Conservation (phyloP, 1,284 basidiomycete genomes). For the Ceratobasidium sp. region DNA sequence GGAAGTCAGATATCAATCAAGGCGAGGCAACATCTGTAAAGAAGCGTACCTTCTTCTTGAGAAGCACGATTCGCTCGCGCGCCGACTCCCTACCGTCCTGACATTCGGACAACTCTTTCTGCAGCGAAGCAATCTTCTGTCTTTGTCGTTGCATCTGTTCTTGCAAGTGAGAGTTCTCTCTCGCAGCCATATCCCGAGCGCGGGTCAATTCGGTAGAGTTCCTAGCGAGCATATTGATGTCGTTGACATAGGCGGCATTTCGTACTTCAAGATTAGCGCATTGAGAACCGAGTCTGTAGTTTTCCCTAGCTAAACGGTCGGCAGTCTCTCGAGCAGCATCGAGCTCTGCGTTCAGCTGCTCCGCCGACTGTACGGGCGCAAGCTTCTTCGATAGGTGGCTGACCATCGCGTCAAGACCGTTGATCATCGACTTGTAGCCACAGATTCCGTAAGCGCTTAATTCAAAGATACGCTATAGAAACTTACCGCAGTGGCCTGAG, state of each 20-base stretch:
- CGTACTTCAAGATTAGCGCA: not conserved
- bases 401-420: constrained; percentile 37
- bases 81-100: constrained; percentile 16
- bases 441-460: not conserved
- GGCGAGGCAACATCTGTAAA: not conserved
- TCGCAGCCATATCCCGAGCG: not conserved
- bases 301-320: constrained; percentile 1
- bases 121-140: not conserved
- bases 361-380: constrained; percentile 16
- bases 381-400: constrained; percentile 38
- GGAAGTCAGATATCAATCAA: not conserved
- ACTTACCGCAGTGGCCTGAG: constrained; percentile 19
- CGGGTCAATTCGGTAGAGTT: not conserved
- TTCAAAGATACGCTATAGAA: not conserved
- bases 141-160: constrained; percentile 24
- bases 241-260: not conserved
- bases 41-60: constrained; percentile 31
- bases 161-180: not conserved
- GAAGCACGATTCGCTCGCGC: not conserved
- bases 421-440: constrained; percentile 19
- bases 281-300: not conserved
- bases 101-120: constrained; percentile 8
- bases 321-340: not conserved
- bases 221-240: not conserved
- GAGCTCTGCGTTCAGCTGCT: constrained; percentile 9